Evolutionary conservation across 148 eudicot genomes (phyloP).

Genomic region (Vaccinium macrocarpon): DNA sequence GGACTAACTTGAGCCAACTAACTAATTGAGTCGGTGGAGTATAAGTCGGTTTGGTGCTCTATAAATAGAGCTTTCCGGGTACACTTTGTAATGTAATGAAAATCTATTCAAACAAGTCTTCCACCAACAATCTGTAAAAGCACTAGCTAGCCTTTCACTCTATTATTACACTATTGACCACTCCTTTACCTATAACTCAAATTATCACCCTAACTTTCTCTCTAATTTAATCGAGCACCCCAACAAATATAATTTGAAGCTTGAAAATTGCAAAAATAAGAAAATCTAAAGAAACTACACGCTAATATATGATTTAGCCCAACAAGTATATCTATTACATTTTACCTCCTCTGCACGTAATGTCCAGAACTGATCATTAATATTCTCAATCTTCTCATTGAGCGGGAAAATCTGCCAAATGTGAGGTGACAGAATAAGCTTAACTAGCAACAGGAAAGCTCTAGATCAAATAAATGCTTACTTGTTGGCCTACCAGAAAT

Average conservation of each 20-base stretch:
- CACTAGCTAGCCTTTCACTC: no score
- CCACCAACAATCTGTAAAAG: no score
- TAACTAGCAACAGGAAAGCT: neutral
- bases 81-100: no score
- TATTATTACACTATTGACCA: no score
- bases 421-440: neutral
- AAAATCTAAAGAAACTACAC: neutral
- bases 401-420: slow-evolving; percentile 25
- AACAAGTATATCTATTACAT: neutral
- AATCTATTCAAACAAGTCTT: no score
- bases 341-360: slow-evolving; percentile 31
- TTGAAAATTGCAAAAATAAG: neutral
- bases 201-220: no score
- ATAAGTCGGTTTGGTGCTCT: no score
- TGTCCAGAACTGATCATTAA: slow-evolving; percentile 33
- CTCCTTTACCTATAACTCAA: no score
- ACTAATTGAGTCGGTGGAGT: no score
- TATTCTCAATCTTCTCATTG: slow-evolving; percentile 27
- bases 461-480: neutral
- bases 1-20: no score
- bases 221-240: no score
- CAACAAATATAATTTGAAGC: neutral
- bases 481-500: neutral
- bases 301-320: neutral
- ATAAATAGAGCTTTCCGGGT: no score